A percentile compares a stretch with the other conserved stretches of the same genome.
Conservation (phyloP, 2,329 filamentous ascomycete species). For the Alternaria panax region DNA sequence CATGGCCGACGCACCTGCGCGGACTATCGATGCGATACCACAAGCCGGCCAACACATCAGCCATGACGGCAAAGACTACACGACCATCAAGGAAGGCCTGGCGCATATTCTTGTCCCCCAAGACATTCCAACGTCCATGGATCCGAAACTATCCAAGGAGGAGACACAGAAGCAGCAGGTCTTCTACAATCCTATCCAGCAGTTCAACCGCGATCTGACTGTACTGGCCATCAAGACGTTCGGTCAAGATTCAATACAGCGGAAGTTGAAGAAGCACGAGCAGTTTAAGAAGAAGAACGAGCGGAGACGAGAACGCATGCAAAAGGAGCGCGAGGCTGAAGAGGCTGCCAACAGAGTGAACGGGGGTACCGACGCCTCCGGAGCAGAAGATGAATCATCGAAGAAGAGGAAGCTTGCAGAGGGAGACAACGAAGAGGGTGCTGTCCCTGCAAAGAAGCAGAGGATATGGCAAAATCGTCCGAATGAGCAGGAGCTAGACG, state of each 20-base stretch:
- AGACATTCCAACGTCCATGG: constrained; percentile 56
- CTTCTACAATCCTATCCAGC: constrained; percentile 99
- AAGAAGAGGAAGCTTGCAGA: constrained; percentile 39
- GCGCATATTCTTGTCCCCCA: constrained; percentile 71
- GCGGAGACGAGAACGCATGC: constrained; percentile 32
- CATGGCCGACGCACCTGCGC: constrained; percentile 20
- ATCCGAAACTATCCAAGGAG: constrained; percentile 57
- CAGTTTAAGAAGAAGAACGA: constrained; percentile 45
- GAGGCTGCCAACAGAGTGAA: constrained; percentile 2
- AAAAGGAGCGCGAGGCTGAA: constrained; percentile 16
- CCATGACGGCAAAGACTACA: constrained; percentile 63
- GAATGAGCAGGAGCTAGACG: constrained; percentile 10
- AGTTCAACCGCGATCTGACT: constrained; percentile 96
- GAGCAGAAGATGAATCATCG: constrained; percentile 15
- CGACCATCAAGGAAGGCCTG: constrained; percentile 70
- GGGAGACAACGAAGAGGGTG: constrained; percentile 17
- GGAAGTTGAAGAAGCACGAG: constrained; percentile 56
- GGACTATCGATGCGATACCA: constrained; percentile 39
- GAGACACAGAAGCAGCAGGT: constrained; percentile 73
- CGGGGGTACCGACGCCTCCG: background rate
- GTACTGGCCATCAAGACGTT: constrained; percentile 91
- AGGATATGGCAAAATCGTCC: constrained; percentile 30
- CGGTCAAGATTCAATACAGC: constrained; percentile 69
- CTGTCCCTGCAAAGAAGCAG: constrained; percentile 35
- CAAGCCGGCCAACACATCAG: constrained; percentile 41